Evolutionary conservation across 2,329 filamentous ascomycete species (phyloP).

Genomic region (Cladosporium sp.): DNA sequence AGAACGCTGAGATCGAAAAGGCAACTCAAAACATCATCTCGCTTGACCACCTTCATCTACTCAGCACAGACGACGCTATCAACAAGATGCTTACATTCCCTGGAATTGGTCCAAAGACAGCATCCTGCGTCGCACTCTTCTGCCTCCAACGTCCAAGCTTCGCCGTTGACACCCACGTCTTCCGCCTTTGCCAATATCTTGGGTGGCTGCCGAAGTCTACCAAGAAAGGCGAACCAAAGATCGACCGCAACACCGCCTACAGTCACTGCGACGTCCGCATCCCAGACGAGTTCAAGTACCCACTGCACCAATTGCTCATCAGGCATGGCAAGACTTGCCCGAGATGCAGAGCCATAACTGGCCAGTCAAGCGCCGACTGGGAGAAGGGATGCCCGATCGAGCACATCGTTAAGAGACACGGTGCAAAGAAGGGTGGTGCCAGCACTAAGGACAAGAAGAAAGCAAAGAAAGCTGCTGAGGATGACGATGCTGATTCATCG

Average conservation of each 20-base stretch:
- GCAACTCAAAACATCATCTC: constrained; percentile 60
- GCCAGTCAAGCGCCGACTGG: constrained; percentile 59
- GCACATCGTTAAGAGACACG: constrained; percentile 56
- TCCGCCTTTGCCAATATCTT: constrained; percentile 58
- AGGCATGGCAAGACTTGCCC: constrained; percentile 60
- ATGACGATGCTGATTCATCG: constrained; percentile 71
- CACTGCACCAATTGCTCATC: constrained; percentile 59
- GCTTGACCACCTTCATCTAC: constrained; percentile 56
- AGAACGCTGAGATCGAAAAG: constrained; percentile 54
- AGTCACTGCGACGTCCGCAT: constrained; percentile 58
- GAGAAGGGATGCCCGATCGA: constrained; percentile 61
- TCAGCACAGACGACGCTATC: constrained; percentile 56
- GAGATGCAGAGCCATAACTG: constrained; percentile 58
- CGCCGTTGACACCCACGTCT: constrained; percentile 64
- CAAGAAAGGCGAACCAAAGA: constrained; percentile 41
- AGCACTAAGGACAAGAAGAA: constrained; percentile 30
- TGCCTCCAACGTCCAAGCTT: constrained; percentile 61
- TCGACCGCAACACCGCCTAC: constrained; percentile 51
- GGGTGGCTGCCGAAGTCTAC: constrained; percentile 54
- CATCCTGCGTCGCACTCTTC: constrained; percentile 61
- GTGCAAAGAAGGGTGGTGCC: constrained; percentile 46
- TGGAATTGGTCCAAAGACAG: constrained; percentile 64
- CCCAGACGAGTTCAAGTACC: constrained; percentile 60
- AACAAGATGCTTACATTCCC: constrained; percentile 54
- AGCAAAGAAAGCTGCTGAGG: constrained; percentile 70